Base-by-base conservation (phyloP, 306 rosid genomes). In the Purshia tridentata region DNA sequence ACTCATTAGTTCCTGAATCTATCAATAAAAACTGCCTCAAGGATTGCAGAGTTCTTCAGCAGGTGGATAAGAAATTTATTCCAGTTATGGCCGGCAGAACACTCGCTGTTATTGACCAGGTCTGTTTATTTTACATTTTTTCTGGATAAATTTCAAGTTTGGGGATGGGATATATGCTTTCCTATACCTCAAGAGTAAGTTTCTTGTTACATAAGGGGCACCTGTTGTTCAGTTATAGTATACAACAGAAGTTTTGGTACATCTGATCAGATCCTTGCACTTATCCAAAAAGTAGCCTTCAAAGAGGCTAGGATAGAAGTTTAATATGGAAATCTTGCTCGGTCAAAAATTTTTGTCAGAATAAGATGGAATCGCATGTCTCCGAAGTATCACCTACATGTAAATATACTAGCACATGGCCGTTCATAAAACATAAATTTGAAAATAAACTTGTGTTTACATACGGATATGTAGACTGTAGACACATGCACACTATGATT, bases 41-140 rank as follows among this genome's bases (percentile, higher is more conserved):
- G 70, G 78, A 85, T 73, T 93, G 91, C 70, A 89, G 78, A 78
- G 95, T 89, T 83, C 95, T 94, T 69, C 89, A 69, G 59, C 99
- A 94, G 88, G 88, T 94, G 79, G 99, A 94, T 83, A 89, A 94
- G 84, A 94, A 94, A 80, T 94, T 85, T 84, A 94, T 94, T 79
- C 96, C 96, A 53, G 77, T 94, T 62, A 88, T 87, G 82, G 93
- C 90, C 16, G 89, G 93, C 67, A 81, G 72, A 77, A 88, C 81
- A 69, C 88, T 94, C 77, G 96, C 95, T 75, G 71, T 87, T 77
- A 87, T 94, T 83, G 99, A 94, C 81, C 99, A 91, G 99, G 99
- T 94, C 51, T 49, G 60, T 75, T 69, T 56, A 23, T 68, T 69
- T 18, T 71, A 18, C 61, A 45, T 51, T 62, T 55, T 6, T 65